Evolutionary conservation across 23 red algal genomes (phyloP).

Genomic region (Gracilaria gracilis): DNA sequence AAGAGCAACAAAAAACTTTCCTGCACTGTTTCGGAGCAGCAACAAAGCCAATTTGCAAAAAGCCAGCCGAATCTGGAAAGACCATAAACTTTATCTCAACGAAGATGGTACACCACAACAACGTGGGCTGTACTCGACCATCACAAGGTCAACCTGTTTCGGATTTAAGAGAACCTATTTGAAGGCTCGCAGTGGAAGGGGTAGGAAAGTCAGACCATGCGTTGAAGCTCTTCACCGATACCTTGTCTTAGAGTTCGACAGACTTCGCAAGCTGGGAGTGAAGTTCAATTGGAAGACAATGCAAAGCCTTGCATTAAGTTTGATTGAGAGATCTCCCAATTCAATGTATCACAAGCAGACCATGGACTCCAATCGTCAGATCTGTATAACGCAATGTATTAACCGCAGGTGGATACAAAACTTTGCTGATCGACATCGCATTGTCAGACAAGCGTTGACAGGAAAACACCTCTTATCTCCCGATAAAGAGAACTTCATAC

Average conservation of each 20-base stretch:
- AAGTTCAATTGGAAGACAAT: background rate
- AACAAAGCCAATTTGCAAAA: too few species aligned
- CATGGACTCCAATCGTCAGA: background rate
- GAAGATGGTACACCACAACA: too few species aligned
- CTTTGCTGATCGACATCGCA: constrained; percentile 8
- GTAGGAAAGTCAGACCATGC: background rate
- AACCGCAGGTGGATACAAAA: background rate
- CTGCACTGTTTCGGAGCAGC: too few species aligned
- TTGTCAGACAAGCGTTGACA: constrained; percentile 12
- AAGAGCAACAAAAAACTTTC: too few species aligned
- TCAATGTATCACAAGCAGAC: too few species aligned
- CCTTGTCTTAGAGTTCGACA: background rate
- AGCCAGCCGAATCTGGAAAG: too few species aligned
- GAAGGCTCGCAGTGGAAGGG: background rate
- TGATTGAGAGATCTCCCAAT: background rate
- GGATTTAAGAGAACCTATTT: background rate
- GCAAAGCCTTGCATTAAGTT: background rate
- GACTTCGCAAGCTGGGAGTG: background rate
- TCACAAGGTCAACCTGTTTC: background rate
- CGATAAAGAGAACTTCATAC: background rate
- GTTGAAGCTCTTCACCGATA: background rate
- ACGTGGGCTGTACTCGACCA: background rate
- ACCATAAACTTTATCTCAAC: too few species aligned
- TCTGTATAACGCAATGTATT: background rate
- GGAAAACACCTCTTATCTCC: background rate